Conservation (phyloP, 1,284 basidiomycete species). For the Ceratobasidium sp. region DNA sequence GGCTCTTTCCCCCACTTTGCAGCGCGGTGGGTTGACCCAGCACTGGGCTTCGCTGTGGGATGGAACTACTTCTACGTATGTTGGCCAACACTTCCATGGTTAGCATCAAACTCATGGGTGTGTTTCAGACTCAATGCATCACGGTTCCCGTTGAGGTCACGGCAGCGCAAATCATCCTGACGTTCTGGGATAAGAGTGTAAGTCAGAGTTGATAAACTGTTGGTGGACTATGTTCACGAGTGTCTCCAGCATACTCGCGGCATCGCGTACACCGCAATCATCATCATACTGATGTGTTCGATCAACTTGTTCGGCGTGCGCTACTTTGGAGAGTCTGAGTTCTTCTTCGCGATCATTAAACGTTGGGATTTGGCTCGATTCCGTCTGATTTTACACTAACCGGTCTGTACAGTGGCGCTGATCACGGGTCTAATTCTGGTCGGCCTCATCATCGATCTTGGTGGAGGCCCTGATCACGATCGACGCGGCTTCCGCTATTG, state of each 20-base stretch:
- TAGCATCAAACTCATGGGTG: background rate
- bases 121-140: slow-evolving; percentile 63
- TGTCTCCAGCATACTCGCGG: slow-evolving; percentile 60
- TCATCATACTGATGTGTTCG: slow-evolving; percentile 67
- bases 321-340: slow-evolving; percentile 75
- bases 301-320: slow-evolving; percentile 82
- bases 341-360: slow-evolving; percentile 72
- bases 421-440: slow-evolving; percentile 71
- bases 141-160: slow-evolving; percentile 79
- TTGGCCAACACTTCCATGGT: background rate
- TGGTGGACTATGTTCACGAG: slow-evolving; percentile 2
- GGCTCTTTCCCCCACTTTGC: slow-evolving; percentile 78
- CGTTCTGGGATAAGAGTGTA: slow-evolving; percentile 79
- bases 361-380: slow-evolving; percentile 55
- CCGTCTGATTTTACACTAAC: slow-evolving; percentile 25
- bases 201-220: slow-evolving; percentile 46
- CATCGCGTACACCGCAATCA: slow-evolving; percentile 71
- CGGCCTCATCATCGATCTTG: slow-evolving; percentile 75
- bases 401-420: slow-evolving; percentile 59
- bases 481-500: slow-evolving; percentile 66
- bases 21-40: slow-evolving; percentile 78
- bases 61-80: slow-evolving; percentile 59
- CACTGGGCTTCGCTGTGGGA: slow-evolving; percentile 72
- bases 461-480: slow-evolving; percentile 62
- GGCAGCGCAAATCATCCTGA: slow-evolving; percentile 76